Base-by-base conservation (phyloP, 2,329 filamentous ascomycete genomes). In the Fusarium avenaceum region DNA sequence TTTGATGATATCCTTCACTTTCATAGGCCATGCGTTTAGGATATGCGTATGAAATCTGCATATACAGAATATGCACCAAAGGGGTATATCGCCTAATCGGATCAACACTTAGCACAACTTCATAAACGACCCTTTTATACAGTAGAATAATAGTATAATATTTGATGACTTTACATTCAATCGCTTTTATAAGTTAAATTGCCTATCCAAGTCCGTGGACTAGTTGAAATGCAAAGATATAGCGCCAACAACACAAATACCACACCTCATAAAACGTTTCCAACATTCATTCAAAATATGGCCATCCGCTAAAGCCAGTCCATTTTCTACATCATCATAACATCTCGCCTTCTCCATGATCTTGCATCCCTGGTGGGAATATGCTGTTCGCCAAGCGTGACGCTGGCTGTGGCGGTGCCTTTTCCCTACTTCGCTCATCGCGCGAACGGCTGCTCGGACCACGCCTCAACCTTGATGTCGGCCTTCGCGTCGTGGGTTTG, bases 401-500 rank as follows among this genome's bases (percentile, higher is more conserved):
- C 17, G 82, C 76, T 15, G 80, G 78, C 46, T 80, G 81, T 19
- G 77, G 75, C 17, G 79, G 80, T 39, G 80, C 70, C 44, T 73
- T 78, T 26, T 79, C 75, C 14, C 76, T 70, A 9, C 67, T 71
- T 24, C 75, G 71, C 28, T 79, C 77, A 39, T 80, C 79, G 22
- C 77, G 71, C 1, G 78, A 79, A 57, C 73, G 72, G 52, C 76
- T 79, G 11, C 74, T 76, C 14, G 74, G 65, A 10, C 76, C 67
- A 7, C 77, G 76, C 22, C 76, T 72, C 40, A 76, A 62, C 20
- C 70, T 74, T n/a, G 80, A 85, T 38, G 87, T 80, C 15, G 87
- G 87, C 42, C 85, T 83, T 58, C 89, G 84, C 32, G 85, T 82
- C 7, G 87, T 78, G 1, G 87, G 86, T 63, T 85, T 86, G 67